These are phyloP conservation scores for Leccinum pseudoinsigne DNA, from an alignment of 1,284 basidiomycete species.

Conservation along the genomic window DNA sequence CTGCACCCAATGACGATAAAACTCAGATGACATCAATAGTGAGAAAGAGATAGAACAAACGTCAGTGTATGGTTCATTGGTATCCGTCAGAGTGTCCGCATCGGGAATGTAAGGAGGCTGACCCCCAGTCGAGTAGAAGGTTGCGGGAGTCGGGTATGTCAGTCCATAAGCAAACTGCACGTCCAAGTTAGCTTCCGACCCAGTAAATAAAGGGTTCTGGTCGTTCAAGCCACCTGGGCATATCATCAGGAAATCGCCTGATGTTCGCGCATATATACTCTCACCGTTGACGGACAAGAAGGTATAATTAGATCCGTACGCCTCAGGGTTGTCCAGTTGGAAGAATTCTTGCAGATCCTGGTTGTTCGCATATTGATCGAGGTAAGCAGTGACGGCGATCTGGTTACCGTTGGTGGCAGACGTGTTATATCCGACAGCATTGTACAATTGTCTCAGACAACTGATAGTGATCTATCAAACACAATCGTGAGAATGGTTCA, in stretches of 20 bases:
- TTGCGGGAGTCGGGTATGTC: conserved; percentile 47
- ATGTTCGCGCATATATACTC: background rate
- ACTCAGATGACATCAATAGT: background rate
- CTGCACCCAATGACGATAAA: conserved; percentile 30
- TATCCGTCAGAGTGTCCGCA: conserved; percentile 36
- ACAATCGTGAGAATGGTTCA: conserved; percentile 22
- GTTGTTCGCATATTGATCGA: conserved; percentile 54
- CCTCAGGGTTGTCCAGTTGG: conserved; percentile 37
- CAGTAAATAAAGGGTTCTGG: conserved; percentile 55
- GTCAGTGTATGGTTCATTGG: conserved; percentile 64
- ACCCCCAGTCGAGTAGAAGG: conserved; percentile 63
- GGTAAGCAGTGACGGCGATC: conserved; percentile 58
- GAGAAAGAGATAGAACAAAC: conserved; percentile 31
- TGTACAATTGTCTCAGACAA: conserved; percentile 34
- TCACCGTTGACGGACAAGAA: conserved; percentile 52
- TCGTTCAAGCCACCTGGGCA: conserved; percentile 54
- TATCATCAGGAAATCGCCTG: background rate
- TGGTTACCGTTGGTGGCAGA: conserved; percentile 41
- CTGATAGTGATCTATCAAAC: conserved; percentile 42
- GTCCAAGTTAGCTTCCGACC: conserved; percentile 72
- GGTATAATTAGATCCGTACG: conserved; percentile 32
- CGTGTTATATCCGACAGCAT: conserved; percentile 43
- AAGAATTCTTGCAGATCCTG: conserved; percentile 57
- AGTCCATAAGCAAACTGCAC: conserved; percentile 66
- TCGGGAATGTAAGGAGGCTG: conserved; percentile 60